Evolutionary conservation across 2,329 filamentous ascomycete genomes (phyloP).

Genomic region (Sporothrix protearum): DNA sequence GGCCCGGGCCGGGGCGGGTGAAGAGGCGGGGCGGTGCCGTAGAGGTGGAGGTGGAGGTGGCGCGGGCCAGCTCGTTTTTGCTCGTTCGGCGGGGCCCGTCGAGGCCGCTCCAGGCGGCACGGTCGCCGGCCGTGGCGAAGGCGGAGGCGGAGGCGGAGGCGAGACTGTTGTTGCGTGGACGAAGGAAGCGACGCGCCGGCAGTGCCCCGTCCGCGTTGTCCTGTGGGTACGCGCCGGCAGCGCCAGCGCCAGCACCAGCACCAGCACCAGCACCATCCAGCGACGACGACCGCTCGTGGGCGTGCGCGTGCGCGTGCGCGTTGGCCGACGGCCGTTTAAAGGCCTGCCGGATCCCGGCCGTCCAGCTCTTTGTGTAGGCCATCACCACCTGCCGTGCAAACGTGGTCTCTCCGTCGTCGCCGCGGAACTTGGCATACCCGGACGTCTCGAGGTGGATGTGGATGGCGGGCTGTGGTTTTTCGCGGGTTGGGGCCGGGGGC

Average conservation of each 20-base stretch:
- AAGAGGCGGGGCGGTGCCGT: neutral
- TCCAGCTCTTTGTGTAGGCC: constrained; percentile 52
- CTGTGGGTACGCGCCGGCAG: neutral
- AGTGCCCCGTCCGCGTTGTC: neutral
- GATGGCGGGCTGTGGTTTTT: constrained; percentile 45
- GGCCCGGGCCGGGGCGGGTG: constrained; percentile 33
- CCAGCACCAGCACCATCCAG: neutral
- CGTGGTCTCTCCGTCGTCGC: neutral
- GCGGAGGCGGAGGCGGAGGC: constrained; percentile 31
- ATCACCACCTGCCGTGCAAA: constrained; percentile 58
- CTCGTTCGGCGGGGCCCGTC: constrained; percentile 36
- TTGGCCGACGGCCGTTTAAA: constrained; percentile 38
- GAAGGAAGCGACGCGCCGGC: neutral
- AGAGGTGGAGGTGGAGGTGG: too few relatives aligned
- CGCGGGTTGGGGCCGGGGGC: too few relatives aligned
- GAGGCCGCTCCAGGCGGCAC: too few relatives aligned
- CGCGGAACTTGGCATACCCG: constrained; percentile 56
- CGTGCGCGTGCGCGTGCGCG: too few relatives aligned
- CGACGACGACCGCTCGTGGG: neutral
- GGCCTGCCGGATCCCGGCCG: constrained; percentile 45
- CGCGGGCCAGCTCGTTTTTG: neutral
- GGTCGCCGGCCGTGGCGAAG: too few relatives aligned
- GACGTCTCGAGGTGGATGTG: constrained; percentile 52
- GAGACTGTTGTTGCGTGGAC: constrained; percentile 13
- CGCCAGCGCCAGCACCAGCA: neutral